Evolutionary conservation across 345 rosid genomes (phyloP).

Genomic region (Psidium guajava): DNA sequence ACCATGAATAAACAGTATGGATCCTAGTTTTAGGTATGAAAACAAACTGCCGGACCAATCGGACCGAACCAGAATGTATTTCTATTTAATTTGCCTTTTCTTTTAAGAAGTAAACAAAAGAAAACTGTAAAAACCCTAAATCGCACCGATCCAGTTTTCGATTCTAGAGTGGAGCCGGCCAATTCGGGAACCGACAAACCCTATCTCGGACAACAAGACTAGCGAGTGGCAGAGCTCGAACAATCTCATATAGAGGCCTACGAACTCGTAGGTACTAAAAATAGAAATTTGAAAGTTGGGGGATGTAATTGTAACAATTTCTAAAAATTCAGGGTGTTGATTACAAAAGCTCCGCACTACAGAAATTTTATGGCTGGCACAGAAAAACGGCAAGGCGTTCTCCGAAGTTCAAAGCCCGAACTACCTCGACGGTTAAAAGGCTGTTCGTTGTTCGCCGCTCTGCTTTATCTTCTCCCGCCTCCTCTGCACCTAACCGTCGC

Average conservation of each 20-base stretch:
- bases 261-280: not conserved
- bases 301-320: not conserved
- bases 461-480: not conserved
- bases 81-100: too few species aligned
- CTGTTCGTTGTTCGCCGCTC: not conserved
- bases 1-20: too few species aligned
- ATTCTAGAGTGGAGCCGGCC: too few species aligned
- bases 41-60: too few species aligned
- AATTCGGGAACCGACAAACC: too few species aligned
- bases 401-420: not conserved
- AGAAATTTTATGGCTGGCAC: too few species aligned
- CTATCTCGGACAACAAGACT: not conserved
- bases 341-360: not conserved
- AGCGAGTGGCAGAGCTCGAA: not conserved
- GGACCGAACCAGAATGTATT: too few species aligned
- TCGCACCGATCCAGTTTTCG: too few species aligned
- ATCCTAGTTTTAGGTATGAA: too few species aligned
- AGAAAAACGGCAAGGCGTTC: not conserved
- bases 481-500: constrained; percentile 46
- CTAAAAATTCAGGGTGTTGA: not conserved
- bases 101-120: too few species aligned
- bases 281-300: not conserved
- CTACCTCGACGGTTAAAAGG: not conserved
- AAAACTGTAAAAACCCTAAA: too few species aligned
- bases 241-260: not conserved